A percentile compares a stretch with the other conserved stretches of the same genome.
Conservation (phyloP, 805 yeast species). For the Nakazawaea laoshanensis region DNA sequence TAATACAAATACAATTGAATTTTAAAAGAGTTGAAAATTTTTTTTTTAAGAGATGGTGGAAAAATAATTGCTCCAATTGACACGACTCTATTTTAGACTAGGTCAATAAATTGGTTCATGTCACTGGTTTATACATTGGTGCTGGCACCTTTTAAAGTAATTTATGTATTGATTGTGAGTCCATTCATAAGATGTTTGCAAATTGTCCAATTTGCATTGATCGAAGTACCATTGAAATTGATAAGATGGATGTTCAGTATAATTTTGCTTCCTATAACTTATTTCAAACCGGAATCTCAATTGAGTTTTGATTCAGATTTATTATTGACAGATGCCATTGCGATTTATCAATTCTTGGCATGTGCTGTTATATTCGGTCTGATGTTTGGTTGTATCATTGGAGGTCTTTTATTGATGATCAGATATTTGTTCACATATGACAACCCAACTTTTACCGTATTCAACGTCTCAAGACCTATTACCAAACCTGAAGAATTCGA, state of each 20-base stretch:
- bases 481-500: neutral
- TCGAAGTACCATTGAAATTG: conserved; percentile 3
- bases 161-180: neutral
- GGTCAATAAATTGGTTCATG: too few relatives aligned
- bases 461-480: neutral
- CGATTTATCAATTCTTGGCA: conserved; percentile 8
- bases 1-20: too few relatives aligned
- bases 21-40: too few relatives aligned
- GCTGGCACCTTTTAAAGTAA: conserved; percentile 3
- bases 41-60: too few relatives aligned
- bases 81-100: too few relatives aligned
- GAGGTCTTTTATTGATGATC: conserved; percentile 3
- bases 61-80: too few relatives aligned
- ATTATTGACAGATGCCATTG: neutral
- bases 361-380: conserved; percentile 10
- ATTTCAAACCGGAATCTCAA: neutral
- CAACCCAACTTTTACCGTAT: neutral
- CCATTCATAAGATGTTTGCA: conserved; percentile 5
- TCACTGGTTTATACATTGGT: too few relatives aligned
- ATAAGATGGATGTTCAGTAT: neutral
- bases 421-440: conserved; percentile 8
- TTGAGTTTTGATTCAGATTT: neutral
- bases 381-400: conserved; percentile 5
- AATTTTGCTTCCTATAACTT: conserved; percentile 3
- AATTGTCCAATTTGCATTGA: conserved; percentile 5